phyloP scores from a whole-genome alignment of 2,329 filamentous ascomycete species.

The Parastagonospora nodorum region DNA sequence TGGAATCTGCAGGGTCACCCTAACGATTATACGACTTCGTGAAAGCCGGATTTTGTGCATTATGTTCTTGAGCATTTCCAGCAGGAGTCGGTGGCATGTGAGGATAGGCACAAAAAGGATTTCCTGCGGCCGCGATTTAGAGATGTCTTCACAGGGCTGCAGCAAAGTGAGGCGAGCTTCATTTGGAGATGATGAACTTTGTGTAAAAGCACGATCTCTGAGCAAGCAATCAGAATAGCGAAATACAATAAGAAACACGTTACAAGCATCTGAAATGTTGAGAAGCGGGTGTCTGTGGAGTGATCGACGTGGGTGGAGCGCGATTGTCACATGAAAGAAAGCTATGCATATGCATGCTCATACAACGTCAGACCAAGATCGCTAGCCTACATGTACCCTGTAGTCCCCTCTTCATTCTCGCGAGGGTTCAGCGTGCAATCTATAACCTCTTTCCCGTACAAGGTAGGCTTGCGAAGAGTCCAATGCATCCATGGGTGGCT shows the following conservation, averaged over 20 bases:
- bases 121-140: conserved; percentile 19
- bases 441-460: conserved; percentile 22
- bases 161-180: conserved; percentile 16
- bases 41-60: conserved; percentile 30
- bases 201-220: conserved; percentile 20
- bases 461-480: conserved; percentile 29
- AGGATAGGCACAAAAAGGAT: conserved; percentile 32
- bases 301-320: conserved; percentile 16
- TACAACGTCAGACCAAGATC: conserved; percentile 13
- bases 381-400: conserved; percentile 4
- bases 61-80: conserved; percentile 38
- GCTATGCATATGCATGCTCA: neutral
- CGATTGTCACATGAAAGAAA: conserved; percentile 37
- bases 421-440: conserved; percentile 10
- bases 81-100: conserved; percentile 35
- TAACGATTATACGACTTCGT: conserved; percentile 22
- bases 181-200: conserved; percentile 15
- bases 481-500: conserved; percentile 5
- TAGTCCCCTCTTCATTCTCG: conserved; percentile 10
- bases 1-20: conserved; percentile 11
- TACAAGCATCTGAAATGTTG: conserved; percentile 18
- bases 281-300: conserved; percentile 16
- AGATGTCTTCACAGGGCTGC: conserved; percentile 17
- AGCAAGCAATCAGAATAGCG: conserved; percentile 19
- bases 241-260: conserved; percentile 30